These are phyloP conservation scores for Fusarium sp. DNA, from an alignment of 2,329 filamentous ascomycete species.

Conservation along the genomic window DNA sequence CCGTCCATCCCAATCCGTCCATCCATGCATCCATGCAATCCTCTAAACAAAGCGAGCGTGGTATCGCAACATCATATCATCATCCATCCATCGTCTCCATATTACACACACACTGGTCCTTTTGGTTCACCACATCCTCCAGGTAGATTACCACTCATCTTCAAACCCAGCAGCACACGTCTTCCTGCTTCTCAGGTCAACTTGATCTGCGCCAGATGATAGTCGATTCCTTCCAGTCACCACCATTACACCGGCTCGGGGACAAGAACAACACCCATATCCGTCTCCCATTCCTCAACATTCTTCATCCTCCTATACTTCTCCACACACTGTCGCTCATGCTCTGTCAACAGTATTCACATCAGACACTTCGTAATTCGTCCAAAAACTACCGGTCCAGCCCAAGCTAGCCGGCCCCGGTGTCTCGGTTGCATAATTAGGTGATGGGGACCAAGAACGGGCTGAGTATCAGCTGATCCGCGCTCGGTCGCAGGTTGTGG, in stretches of 20 bases:
- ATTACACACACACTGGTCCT: constrained; percentile 28
- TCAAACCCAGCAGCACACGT: background rate
- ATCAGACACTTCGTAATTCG: constrained; percentile 20
- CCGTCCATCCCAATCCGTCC: constrained; percentile 18
- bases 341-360: background rate
- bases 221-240: constrained; percentile 8
- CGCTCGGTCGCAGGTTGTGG: constrained; percentile 89
- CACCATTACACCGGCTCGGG: constrained; percentile 1
- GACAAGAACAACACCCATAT: background rate
- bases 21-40: constrained; percentile 38
- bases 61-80: constrained; percentile 43
- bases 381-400: constrained; percentile 2
- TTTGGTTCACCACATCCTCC: background rate
- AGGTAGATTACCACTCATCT: constrained; percentile 15
- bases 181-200: background rate
- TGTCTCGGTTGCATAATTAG: constrained; percentile 27
- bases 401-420: background rate
- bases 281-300: background rate
- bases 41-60: constrained; percentile 43
- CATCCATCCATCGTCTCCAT: constrained; percentile 26
- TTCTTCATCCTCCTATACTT: background rate
- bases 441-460: constrained; percentile 83
- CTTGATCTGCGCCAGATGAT: constrained; percentile 4
- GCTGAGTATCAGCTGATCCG: constrained; percentile 88
- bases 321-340: background rate